Evolutionary conservation across 2,329 filamentous ascomycete genomes (phyloP).

Genomic region (Teratosphaeria nubilosa): DNA sequence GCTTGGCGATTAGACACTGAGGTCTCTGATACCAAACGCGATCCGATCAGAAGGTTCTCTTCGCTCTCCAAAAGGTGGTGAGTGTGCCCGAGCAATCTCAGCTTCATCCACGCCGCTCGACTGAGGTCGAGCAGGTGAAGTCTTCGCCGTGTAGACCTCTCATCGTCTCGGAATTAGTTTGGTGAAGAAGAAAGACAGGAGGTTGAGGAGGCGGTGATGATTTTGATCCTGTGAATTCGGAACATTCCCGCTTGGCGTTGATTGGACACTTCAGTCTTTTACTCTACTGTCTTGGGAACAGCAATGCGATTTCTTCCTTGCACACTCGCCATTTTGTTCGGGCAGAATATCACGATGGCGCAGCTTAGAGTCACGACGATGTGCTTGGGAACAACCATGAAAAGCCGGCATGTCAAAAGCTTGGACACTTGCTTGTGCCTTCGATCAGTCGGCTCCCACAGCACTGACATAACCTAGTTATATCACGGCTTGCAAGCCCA

Average conservation of each 20-base stretch:
- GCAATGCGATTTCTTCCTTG: too few relatives aligned
- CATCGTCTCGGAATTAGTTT: conserved; percentile 74
- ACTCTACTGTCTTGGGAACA: neutral
- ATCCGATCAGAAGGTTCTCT: conserved; percentile 35
- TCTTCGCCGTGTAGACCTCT: conserved; percentile 49
- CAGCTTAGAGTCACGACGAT: too few relatives aligned
- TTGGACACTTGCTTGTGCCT: too few relatives aligned
- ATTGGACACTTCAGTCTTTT: neutral
- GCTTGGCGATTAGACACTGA: neutral
- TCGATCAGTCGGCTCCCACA: too few relatives aligned
- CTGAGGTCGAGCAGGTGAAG: conserved; percentile 35
- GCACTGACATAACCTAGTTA: neutral
- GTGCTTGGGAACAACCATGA: too few relatives aligned
- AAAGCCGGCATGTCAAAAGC: too few relatives aligned
- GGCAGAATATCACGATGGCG: too few relatives aligned
- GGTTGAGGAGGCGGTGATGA: neutral
- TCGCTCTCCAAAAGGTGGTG: conserved; percentile 38
- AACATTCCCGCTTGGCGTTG: neutral
- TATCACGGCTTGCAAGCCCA: neutral
- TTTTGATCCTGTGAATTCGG: neutral
- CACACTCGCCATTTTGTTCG: too few relatives aligned
- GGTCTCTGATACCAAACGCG: conserved; percentile 24
- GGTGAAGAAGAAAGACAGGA: conserved; percentile 40
- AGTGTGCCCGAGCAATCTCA: conserved; percentile 37
- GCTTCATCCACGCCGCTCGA: conserved; percentile 36